These are phyloP conservation scores for Talaromyces sp. DNA, from an alignment of 2,329 filamentous ascomycete genomes.

Conservation along the genomic window DNA sequence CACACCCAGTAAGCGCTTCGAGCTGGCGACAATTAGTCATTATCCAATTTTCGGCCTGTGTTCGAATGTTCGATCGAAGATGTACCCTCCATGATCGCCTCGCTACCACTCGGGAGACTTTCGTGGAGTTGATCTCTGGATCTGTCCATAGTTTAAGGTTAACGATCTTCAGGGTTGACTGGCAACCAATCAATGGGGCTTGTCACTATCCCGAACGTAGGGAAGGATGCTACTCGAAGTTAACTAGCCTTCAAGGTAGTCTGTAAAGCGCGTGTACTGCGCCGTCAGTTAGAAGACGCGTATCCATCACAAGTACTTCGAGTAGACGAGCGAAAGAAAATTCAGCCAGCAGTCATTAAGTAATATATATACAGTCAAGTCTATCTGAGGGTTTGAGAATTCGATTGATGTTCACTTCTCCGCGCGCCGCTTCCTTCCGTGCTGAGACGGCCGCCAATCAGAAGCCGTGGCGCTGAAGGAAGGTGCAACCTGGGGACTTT, in stretches of 20 bases:
- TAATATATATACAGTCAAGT: background rate
- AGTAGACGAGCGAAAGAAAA: background rate
- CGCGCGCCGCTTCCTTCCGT: constrained; percentile 4
- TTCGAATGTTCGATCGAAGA: constrained; percentile 3
- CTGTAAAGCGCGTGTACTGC: background rate
- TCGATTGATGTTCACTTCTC: constrained; percentile 6
- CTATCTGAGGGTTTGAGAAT: background rate
- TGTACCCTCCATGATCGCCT: background rate
- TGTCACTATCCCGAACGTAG: background rate
- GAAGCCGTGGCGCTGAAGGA: background rate
- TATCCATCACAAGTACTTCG: background rate
- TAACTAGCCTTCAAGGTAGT: background rate
- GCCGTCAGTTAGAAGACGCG: background rate
- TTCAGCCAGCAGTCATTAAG: background rate
- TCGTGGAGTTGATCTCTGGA: background rate
- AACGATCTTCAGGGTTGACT: background rate
- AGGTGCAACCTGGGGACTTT: background rate
- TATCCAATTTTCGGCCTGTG: background rate
- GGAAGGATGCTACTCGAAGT: background rate
- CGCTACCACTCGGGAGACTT: background rate
- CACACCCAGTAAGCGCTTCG: background rate
- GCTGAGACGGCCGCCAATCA: background rate
- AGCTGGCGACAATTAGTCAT: background rate
- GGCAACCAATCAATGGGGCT: background rate
- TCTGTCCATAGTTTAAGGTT: background rate